Evolutionary conservation across 495 filamentous ascomycete genomes (phyloP).

Genomic region (Saxispiralis lemnorum): DNA sequence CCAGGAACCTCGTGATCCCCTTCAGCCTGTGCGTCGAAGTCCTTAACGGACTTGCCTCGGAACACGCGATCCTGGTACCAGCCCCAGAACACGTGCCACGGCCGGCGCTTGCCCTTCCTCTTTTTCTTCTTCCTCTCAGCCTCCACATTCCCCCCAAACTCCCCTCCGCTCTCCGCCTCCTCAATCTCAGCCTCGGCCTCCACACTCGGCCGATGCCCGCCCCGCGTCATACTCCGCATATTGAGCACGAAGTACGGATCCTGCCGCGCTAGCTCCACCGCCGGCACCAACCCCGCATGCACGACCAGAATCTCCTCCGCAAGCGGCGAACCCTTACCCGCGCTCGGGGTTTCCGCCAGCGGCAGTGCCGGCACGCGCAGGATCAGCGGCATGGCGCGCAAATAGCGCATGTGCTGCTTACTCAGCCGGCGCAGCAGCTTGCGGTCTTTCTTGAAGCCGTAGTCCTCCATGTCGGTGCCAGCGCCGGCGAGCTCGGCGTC

Average conservation of each 20-base stretch:
- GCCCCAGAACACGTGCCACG: conserved; percentile 11
- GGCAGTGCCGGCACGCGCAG: conserved; percentile 13
- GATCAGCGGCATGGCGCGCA: conserved; percentile 14
- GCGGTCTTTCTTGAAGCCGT: conserved; percentile 4
- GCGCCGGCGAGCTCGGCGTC: neutral
- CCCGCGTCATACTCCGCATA: conserved; percentile 61
- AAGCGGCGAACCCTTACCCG: neutral
- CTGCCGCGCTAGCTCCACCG: conserved; percentile 49
- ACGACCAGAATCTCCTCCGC: conserved; percentile 41
- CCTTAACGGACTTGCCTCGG: conserved; percentile 1
- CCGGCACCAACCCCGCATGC: conserved; percentile 70
- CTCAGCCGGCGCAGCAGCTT: conserved; percentile 6
- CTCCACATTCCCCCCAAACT: too few species aligned
- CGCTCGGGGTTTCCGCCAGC: neutral
- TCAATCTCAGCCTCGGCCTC: neutral
- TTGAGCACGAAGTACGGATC: conserved; percentile 75
- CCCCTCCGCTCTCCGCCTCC: neutral
- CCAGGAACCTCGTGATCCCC: neutral
- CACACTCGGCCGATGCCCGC: conserved; percentile 27
- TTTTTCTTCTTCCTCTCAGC: too few species aligned
- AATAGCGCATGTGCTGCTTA: conserved; percentile 7
- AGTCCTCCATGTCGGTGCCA: too few species aligned
- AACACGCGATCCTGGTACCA: conserved; percentile 12
- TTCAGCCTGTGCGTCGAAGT: neutral
- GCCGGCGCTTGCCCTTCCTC: conserved; percentile 5